A percentile compares a stretch with the other conserved stretches of the same genome.
Conservation (phyloP, 73 alveolate species). For the Paramecium biaurelia region DNA sequence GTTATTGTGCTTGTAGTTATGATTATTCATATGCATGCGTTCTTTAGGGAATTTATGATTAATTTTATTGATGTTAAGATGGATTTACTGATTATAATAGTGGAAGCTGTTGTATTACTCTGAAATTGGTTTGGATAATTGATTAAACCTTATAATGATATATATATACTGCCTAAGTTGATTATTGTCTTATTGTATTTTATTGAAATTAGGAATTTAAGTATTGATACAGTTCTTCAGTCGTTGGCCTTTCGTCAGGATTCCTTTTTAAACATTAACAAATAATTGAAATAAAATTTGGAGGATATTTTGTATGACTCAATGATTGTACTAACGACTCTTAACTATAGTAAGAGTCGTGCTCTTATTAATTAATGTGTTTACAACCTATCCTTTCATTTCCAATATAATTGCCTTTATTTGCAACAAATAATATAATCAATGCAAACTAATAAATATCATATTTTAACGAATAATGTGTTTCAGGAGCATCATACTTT, state of each 20-base stretch:
- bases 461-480: not conserved
- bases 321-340: not conserved
- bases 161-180: too few relatives aligned
- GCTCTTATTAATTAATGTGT: not conserved
- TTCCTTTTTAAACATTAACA: not conserved
- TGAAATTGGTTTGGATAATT: too few relatives aligned
- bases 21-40: too few relatives aligned
- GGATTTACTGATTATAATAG: too few relatives aligned
- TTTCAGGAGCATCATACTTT: not conserved
- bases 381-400: not conserved
- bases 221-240: not conserved
- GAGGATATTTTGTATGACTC: not conserved
- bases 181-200: too few relatives aligned
- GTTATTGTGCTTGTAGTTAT: too few relatives aligned
- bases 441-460: not conserved
- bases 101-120: too few relatives aligned
- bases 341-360: not conserved
- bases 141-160: too few relatives aligned
- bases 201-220: not conserved
- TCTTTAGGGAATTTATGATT: too few relatives aligned
- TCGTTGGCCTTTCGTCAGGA: not conserved
- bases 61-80: too few relatives aligned
- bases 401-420: not conserved
- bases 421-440: not conserved
- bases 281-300: not conserved